Percentiles rank a stretch among this genome's conserved stretches.
phyloP scores from a whole-genome alignment of 306 rosid genomes.

The Acmispon strigosus region DNA sequence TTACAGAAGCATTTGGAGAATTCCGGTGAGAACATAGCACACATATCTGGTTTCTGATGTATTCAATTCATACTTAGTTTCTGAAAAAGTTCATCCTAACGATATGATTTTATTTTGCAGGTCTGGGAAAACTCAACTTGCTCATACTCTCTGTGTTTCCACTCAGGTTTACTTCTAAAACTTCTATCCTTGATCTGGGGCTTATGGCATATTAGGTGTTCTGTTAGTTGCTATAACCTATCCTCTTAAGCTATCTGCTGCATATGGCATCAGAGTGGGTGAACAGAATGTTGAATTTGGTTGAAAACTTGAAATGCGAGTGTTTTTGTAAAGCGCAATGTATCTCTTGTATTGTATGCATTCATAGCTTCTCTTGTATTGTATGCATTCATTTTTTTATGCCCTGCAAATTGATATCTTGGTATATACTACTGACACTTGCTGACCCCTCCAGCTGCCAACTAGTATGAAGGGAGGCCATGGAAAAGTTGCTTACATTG shows the following conservation, averaged over 20 bases:
- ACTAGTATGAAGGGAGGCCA: conserved; percentile 85
- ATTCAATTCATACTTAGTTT: neutral
- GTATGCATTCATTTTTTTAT: no score
- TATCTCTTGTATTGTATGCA: neutral
- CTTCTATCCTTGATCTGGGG: neutral
- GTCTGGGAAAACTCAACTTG: conserved; percentile 95
- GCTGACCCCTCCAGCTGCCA: conserved; percentile 60
- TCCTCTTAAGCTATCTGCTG: neutral
- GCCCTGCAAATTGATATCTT: neutral
- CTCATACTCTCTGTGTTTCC: conserved; percentile 93
- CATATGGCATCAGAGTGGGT: neutral
- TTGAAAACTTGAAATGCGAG: neutral
- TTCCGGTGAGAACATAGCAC: conserved; percentile 53
- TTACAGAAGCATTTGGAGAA: conserved; percentile 97
- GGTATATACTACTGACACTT: conserved; percentile 16
- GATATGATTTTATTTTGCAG: conserved; percentile 34
- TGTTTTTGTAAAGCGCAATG: neutral
- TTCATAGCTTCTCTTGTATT: neutral
- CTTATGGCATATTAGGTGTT: neutral
- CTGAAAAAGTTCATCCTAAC: conserved; percentile 5
- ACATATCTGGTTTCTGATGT: neutral
- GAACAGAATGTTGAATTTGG: neutral
- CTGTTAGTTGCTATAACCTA: neutral
- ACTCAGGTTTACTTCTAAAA: conserved; percentile 62
- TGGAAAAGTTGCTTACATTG: conserved; percentile 97